Conservation (phyloP, 352 stramenopile species). For the Phytophthora capsici region DNA sequence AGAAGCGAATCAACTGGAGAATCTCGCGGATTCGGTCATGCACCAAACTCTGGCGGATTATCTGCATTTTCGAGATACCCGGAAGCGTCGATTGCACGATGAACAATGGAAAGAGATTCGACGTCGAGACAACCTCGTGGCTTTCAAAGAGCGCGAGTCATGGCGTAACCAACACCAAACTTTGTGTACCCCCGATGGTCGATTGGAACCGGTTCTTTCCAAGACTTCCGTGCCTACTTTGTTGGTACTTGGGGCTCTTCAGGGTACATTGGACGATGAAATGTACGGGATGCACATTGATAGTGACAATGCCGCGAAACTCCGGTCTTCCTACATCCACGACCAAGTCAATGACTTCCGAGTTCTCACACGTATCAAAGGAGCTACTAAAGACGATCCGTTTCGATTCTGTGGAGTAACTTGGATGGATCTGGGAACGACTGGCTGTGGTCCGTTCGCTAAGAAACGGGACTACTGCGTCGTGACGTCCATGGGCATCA, state of each 20-base stretch:
- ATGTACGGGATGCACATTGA: slow-evolving; percentile 59
- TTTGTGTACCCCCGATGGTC: slow-evolving; percentile 19
- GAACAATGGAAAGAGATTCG: slow-evolving; percentile 50
- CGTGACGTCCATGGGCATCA: slow-evolving; percentile 40
- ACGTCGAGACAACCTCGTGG: slow-evolving; percentile 42
- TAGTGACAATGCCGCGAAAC: slow-evolving; percentile 34
- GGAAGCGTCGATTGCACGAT: slow-evolving; percentile 37
- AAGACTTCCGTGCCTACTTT: slow-evolving; percentile 39
- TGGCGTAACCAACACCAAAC: slow-evolving; percentile 39
- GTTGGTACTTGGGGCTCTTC: slow-evolving; percentile 45
- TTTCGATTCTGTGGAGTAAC: slow-evolving; percentile 46
- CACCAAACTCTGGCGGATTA: slow-evolving; percentile 40
- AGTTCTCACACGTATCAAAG: slow-evolving; percentile 38
- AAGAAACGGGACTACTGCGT: slow-evolving; percentile 44
- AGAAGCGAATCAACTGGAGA: slow-evolving; percentile 33
- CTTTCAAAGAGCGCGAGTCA: slow-evolving; percentile 45
- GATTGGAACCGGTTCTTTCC: slow-evolving; percentile 21
- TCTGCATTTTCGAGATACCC: slow-evolving; percentile 38
- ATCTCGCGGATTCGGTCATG: slow-evolving; percentile 37
- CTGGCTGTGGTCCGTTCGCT: slow-evolving; percentile 29
- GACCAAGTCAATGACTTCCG: slow-evolving; percentile 52
- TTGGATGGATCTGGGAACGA: slow-evolving; percentile 43
- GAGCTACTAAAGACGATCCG: slow-evolving; percentile 34
- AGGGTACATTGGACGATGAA: slow-evolving; percentile 63
- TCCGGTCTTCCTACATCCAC: slow-evolving; percentile 49